These are phyloP conservation scores for Phytophthora parvispora DNA, from an alignment of 352 stramenopile genomes.

Conservation along the genomic window DNA sequence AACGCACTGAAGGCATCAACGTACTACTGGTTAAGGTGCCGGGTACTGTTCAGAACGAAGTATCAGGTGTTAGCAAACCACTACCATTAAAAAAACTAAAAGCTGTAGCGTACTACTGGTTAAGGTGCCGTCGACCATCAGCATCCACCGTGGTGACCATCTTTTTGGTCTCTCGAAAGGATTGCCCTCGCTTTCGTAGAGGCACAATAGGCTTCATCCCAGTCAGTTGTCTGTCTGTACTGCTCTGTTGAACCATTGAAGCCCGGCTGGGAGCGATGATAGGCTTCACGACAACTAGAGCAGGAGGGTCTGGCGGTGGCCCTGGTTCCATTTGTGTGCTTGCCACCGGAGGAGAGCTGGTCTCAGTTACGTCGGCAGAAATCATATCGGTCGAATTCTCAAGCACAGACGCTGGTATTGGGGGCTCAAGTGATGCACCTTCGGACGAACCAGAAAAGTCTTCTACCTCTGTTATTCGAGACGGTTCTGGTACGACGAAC, in stretches of 20 bases:
- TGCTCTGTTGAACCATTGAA: conserved; percentile 14
- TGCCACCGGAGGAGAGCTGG: not conserved
- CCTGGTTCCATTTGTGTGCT: not conserved
- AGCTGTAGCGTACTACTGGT: no score
- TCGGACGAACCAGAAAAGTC: conserved; percentile 3
- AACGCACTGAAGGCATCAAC: conserved; percentile 2
- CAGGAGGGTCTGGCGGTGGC: conserved; percentile 7
- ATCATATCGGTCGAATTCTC: not conserved
- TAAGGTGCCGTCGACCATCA: conserved; percentile 66
- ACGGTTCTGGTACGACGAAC: not conserved
- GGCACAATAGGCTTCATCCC: conserved; percentile 70
- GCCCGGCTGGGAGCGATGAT: conserved; percentile 14
- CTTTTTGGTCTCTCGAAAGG: conserved; percentile 73
- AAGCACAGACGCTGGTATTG: not conserved
- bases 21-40: conserved; percentile 85
- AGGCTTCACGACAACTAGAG: conserved; percentile 26
- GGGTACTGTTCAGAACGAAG: conserved; percentile 47
- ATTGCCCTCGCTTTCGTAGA: conserved; percentile 70
- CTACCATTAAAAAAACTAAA: not conserved
- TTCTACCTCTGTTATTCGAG: not conserved
- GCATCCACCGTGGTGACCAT: conserved; percentile 62
- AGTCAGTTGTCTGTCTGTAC: conserved; percentile 48
- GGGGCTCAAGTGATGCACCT: not conserved
- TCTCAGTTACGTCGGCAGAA: not conserved
- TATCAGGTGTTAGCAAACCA: not conserved